Evolutionary conservation across 805 yeast species (phyloP).

Genomic region (Ascoidea rubescens): DNA sequence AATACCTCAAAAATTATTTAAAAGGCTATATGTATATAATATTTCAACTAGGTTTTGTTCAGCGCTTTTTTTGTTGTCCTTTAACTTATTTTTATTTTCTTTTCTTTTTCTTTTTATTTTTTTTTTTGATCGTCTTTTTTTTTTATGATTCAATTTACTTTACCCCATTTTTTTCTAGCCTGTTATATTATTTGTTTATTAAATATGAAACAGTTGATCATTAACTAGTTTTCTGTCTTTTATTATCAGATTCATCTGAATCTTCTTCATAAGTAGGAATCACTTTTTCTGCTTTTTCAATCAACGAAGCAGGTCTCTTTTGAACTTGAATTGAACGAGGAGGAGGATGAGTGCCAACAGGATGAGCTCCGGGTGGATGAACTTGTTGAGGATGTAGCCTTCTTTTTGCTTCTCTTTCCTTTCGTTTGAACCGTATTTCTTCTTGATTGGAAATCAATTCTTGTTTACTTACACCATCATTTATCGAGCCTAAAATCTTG

Average conservation of each 20-base stretch:
- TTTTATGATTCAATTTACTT: too few species aligned
- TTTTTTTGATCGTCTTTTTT: too few species aligned
- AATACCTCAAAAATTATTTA: too few species aligned
- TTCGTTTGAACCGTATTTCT: slow-evolving; percentile 48
- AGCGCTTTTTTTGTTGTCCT: not conserved
- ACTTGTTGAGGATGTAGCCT: slow-evolving; percentile 4
- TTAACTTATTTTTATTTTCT: not conserved
- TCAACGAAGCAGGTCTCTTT: slow-evolving; percentile 2
- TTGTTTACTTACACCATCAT: slow-evolving; percentile 72
- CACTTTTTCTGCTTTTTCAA: slow-evolving; percentile 16
- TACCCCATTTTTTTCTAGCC: too few species aligned
- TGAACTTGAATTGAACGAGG: not conserved
- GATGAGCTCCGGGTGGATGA: not conserved
- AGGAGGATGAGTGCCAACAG: not conserved
- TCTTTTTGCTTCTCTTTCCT: slow-evolving; percentile 30
- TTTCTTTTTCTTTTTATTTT: not conserved
- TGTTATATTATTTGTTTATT: not conserved
- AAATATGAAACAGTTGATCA: not conserved
- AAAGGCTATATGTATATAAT: too few species aligned
- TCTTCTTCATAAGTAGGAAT: slow-evolving; percentile 29
- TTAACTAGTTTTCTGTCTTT: not conserved
- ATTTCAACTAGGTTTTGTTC: too few species aligned
- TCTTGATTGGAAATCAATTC: slow-evolving; percentile 51
- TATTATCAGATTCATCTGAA: slow-evolving; percentile 14
- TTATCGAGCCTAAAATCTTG: slow-evolving; percentile 71